A percentile compares a stretch with the other conserved stretches of the same genome.
These are phyloP conservation scores for Syzygium aqueum DNA, from an alignment of 345 rosid genomes.

Conservation along the genomic window DNA sequence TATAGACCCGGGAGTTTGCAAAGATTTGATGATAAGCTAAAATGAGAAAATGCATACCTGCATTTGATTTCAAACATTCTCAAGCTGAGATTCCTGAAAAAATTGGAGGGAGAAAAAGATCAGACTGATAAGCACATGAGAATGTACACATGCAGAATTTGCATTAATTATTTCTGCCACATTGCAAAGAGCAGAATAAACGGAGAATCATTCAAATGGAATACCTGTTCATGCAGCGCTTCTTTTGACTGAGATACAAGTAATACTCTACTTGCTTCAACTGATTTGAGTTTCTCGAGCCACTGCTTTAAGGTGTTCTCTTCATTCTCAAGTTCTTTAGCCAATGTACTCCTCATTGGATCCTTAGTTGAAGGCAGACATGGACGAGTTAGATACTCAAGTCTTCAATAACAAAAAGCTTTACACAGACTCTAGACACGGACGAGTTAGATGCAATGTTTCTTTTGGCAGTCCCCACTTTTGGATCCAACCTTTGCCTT, in stretches of 20 bases:
- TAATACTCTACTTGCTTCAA: slow-evolving; percentile 71
- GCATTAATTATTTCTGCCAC: too few relatives aligned
- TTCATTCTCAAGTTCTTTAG: slow-evolving; percentile 66
- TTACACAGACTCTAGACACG: too few relatives aligned
- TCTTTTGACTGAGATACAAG: slow-evolving; percentile 79
- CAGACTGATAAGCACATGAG: too few relatives aligned
- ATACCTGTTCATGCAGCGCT: slow-evolving; percentile 73
- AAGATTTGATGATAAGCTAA: not conserved
- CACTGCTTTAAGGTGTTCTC: slow-evolving; percentile 67
- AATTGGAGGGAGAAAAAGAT: slow-evolving; percentile 1
- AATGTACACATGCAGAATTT: too few relatives aligned
- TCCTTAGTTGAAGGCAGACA: slow-evolving; percentile 37
- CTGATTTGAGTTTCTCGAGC: slow-evolving; percentile 72
- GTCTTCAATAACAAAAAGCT: too few relatives aligned
- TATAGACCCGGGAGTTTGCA: not conserved
- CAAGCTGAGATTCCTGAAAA: slow-evolving; percentile 74
- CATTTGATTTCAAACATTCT: slow-evolving; percentile 72
- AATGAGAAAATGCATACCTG: slow-evolving; percentile 32
- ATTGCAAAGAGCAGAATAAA: too few relatives aligned
- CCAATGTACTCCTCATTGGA: slow-evolving; percentile 48
- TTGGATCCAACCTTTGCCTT: too few relatives aligned
- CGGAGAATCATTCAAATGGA: too few relatives aligned
- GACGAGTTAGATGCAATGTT: too few relatives aligned
- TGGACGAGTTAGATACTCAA: slow-evolving; percentile 4
- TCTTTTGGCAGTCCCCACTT: too few relatives aligned